phyloP scores from a whole-genome alignment of 2,329 filamentous ascomycete species.

The Anthostomella pinea region DNA sequence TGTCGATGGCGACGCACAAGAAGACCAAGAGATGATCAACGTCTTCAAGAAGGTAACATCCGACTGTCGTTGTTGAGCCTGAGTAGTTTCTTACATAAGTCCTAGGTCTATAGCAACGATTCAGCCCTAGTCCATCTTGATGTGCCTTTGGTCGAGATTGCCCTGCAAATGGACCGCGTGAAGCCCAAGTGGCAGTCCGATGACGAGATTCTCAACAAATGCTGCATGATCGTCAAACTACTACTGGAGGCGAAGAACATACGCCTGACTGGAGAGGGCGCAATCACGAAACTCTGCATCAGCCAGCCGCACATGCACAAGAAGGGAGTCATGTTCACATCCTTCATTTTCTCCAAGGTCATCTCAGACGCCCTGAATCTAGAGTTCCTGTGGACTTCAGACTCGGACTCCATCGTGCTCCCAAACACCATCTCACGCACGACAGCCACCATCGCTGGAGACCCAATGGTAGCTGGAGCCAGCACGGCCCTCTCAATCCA shows the following conservation, averaged over 20 bases:
- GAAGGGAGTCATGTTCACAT: conserved; percentile 38
- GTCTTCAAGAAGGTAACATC: conserved; percentile 1
- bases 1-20: conserved; percentile 1
- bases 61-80: not conserved
- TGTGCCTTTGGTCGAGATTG: conserved; percentile 3
- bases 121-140: conserved; percentile 1
- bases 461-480: conserved; percentile 31
- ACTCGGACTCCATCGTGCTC: conserved; percentile 35
- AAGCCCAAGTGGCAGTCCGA: conserved; percentile 1
- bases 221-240: conserved; percentile 1
- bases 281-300: conserved; percentile 27
- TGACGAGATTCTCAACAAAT: conserved; percentile 3
- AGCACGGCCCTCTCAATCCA: conserved; percentile 34
- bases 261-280: conserved; percentile 1
- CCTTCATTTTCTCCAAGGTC: conserved; percentile 33
- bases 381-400: conserved; percentile 36
- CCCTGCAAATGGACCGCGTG: conserved; percentile 3
- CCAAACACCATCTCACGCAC: conserved; percentile 27
- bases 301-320: conserved; percentile 37
- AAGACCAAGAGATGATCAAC: conserved; percentile 4
- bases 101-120: not conserved
- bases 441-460: conserved; percentile 30
- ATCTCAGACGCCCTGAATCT: conserved; percentile 31
- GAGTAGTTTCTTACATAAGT: not conserved
- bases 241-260: conserved; percentile 1